These are phyloP conservation scores for Saccharomycopsis amapae DNA, from an alignment of 805 yeast genomes.

Conservation along the genomic window DNA sequence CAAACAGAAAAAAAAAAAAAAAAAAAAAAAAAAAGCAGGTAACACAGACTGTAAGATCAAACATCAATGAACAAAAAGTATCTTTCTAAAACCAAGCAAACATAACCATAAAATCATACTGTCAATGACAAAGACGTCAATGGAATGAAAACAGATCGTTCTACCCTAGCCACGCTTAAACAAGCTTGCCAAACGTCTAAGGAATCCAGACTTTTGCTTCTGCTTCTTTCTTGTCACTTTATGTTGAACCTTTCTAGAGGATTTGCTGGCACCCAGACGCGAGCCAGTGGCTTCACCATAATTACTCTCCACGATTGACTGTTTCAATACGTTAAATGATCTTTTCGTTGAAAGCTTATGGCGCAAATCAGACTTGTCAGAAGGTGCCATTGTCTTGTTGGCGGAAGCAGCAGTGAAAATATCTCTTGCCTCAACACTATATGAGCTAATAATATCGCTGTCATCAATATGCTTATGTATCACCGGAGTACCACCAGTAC, in stretches of 20 bases:
- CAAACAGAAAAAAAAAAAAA: no score
- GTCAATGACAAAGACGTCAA: no score
- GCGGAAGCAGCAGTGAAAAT: neutral
- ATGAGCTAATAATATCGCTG: neutral
- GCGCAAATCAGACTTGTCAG: constrained; percentile 2
- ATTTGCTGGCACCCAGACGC: no score
- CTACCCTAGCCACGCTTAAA: no score
- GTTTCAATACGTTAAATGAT: constrained; percentile 21
- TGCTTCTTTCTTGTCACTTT: constrained; percentile 1
- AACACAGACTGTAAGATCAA: no score
- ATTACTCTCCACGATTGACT: constrained; percentile 13
- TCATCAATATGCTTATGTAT: neutral
- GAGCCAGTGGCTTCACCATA: constrained; percentile 1
- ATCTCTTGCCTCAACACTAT: neutral
- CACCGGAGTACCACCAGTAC: neutral
- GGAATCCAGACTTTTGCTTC: neutral
- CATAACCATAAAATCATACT: no score
- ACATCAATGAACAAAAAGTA: no score
- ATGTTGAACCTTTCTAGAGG: neutral
- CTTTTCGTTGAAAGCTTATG: constrained; percentile 11
- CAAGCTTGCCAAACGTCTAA: neutral
- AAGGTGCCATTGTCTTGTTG: neutral
- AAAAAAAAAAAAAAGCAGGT: no score
- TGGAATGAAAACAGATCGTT: no score
- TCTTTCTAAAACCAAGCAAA: no score